phyloP scores from a whole-genome alignment of 257 asterid species.

The Ilex aquifolium region DNA sequence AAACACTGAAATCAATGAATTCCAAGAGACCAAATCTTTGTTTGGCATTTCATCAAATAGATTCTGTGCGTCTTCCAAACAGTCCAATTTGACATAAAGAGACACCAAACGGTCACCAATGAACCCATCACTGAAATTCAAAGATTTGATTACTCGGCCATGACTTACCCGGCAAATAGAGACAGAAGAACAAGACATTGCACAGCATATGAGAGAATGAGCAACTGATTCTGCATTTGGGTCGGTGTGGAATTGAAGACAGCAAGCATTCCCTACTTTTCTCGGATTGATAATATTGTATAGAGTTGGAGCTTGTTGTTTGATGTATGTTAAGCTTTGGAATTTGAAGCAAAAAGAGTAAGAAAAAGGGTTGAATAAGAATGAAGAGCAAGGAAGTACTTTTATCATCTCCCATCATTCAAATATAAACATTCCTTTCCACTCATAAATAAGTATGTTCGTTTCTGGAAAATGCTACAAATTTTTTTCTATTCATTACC shows the following conservation, averaged over 20 bases:
- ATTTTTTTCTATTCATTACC: too few species aligned
- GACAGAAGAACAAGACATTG: background rate
- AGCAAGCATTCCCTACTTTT: background rate
- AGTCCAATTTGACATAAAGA: background rate
- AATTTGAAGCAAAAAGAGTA: background rate
- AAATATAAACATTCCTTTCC: background rate
- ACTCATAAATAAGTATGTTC: too few species aligned
- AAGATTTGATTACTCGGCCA: background rate
- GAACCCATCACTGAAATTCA: slow-evolving; percentile 3
- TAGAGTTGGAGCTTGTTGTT: background rate
- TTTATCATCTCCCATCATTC: slow-evolving; percentile 1
- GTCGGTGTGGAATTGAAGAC: background rate
- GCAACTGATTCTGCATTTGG: background rate
- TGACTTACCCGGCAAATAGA: background rate
- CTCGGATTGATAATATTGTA: background rate
- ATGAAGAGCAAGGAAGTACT: background rate
- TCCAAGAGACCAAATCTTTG: slow-evolving; percentile 7
- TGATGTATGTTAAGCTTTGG: background rate
- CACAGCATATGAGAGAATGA: background rate
- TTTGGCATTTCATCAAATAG: slow-evolving; percentile 9
- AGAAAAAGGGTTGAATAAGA: background rate
- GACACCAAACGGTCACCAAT: slow-evolving; percentile 10
- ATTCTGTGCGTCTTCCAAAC: background rate
- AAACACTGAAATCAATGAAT: slow-evolving; percentile 1
- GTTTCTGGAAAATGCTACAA: too few species aligned